Evolutionary conservation across 352 stramenopile species (phyloP), one percentile per base, ranked within the genome.

Genomic region (Saprolegnia diclina): DNA sequence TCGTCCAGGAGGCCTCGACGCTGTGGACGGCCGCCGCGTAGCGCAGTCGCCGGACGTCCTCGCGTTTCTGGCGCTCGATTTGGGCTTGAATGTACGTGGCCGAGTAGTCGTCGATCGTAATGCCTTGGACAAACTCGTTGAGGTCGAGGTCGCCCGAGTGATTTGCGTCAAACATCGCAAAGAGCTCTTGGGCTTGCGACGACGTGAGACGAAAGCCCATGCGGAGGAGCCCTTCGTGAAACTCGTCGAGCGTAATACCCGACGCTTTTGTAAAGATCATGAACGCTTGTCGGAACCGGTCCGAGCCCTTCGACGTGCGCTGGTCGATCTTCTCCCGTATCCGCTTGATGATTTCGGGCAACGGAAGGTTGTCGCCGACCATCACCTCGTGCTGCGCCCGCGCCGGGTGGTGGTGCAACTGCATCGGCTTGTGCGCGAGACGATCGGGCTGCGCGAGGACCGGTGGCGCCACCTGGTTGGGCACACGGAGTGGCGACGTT

Each of bases 61-160:
- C 82, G 10, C 86, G 62, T 32, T 78, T 78, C 44, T 83, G 79
- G 9, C 76, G 73, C 65, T 89, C 79, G 37, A 62, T 18, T 3
- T 45, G 45, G 18, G 63, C 63, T 44, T 87, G 84, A 26, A 83
- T 44, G 44, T 71, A 78, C 22, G 80, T 79, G 18, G 78, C 78
- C 5, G 84, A 83, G 38, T 76, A 71, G 62, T 92, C 84, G 69
- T 92, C 82, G 6, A 90, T 73, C 76, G 88, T 85, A 21, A 91
- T 77, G 7, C 85, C 85, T 69, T 90, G 81, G 16, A 91, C 80
- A 67, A 92, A 90, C 62, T 92, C 84, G 62, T 89, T 92, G 48
- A 92, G 69, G 56, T 91, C 81, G 14, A 92, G 62, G 26, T 90
- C 85, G 22, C 85, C 85, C 63, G 76, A 89, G 38, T 89, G 83